Evolutionary conservation across 2,329 filamentous ascomycete species (phyloP), one percentile per base, ranked within the genome.

Genomic region (Aureobasidium mangrovei): DNA sequence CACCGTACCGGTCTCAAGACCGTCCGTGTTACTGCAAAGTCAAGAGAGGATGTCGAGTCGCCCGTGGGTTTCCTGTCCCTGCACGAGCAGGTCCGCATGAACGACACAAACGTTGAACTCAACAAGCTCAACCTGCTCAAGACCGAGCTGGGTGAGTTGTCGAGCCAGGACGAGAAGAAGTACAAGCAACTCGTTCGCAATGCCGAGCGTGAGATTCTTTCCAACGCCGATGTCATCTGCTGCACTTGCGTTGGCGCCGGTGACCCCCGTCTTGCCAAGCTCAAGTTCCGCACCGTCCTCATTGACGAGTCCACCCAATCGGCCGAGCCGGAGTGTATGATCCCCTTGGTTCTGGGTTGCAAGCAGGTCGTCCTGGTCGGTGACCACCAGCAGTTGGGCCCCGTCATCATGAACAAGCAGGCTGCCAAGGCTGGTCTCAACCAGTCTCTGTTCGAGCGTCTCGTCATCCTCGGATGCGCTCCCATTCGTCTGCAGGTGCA

Each of bases 371-470:
- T 98, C n/a, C 80, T 98, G 35, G 93, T 98, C 40, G 93, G 93
- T 67, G 93, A 98, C 67, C 93, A 98, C 72, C 94, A 97, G 71
- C 93, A 98, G 70, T 82, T 98, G 60, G 93, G 93, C 0, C 93
- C 93, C 1, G 93, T 98, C 64, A 97, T 98, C 67, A 98, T 98
- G 93, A 98, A 98, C 79, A 98, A 98, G 80, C 97, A 97, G 74
- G 93, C 93, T 12, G 93, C 93, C 58, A 97, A 97, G 73, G 93
- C 93, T 54, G 93, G 93, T 58, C 78, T 98, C 12, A 96, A 97
- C 71, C 93, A 97, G 71, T 97, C 91, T n/a, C 78, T 98, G 7
- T 98, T 98, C 65, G 93, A 98, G 73, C 89, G 93, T 64, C 79
- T 98, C 49, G 91, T 97, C 63, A 90, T 91, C 65, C 80, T 98